Percentiles rank a stretch among this genome's conserved stretches.
Evolutionary conservation across 169 alveolate species (phyloP).

Genomic region (Cytauxzoon felis): DNA sequence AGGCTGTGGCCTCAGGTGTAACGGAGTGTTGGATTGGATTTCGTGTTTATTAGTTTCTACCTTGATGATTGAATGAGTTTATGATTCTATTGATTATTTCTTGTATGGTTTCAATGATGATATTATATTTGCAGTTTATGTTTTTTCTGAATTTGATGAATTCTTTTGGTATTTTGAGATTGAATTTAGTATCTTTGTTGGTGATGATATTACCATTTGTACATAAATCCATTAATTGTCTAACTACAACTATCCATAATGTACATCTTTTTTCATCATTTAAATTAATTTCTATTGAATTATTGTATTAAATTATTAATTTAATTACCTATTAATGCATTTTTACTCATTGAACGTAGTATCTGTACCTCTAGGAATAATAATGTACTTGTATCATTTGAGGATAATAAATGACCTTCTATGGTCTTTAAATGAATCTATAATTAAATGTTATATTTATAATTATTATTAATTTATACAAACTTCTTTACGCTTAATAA

Average conservation of each 20-base stretch:
- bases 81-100: slow-evolving; percentile 7
- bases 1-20: too few relatives aligned
- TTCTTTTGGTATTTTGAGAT: neutral
- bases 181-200: neutral
- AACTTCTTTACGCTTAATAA: too few relatives aligned
- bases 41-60: too few relatives aligned
- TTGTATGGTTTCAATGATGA: neutral
- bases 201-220: slow-evolving; percentile 1
- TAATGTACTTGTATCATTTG: neutral
- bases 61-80: slow-evolving; percentile 1
- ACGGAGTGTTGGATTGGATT: too few relatives aligned
- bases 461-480: neutral
- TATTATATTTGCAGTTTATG: neutral
- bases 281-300: neutral
- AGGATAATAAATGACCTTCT: neutral
- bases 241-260: slow-evolving; percentile 21
- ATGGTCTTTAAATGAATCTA: slow-evolving; percentile 7
- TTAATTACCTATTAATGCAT: slow-evolving; percentile 3
- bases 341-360: slow-evolving; percentile 10
- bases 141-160: slow-evolving; percentile 1
- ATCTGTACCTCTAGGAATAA: slow-evolving; percentile 11
- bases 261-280: slow-evolving; percentile 3
- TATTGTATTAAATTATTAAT: neutral
- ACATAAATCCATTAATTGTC: slow-evolving; percentile 16
- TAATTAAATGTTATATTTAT: neutral